These are phyloP conservation scores for Kuraishia piskuri DNA, from an alignment of 805 yeast genomes.

Conservation along the genomic window DNA sequence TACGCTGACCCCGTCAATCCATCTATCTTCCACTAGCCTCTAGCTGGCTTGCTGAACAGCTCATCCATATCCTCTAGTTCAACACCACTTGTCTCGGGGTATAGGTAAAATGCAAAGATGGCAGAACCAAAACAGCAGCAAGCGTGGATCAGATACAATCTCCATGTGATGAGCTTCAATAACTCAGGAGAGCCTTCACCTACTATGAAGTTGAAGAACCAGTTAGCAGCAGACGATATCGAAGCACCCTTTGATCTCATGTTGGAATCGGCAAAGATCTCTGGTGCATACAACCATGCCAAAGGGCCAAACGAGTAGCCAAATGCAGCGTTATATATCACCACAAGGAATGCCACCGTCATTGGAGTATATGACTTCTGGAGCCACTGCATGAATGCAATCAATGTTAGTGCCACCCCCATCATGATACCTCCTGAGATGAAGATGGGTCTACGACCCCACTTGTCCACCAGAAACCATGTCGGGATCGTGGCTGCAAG, in stretches of 20 bases:
- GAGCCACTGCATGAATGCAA: conserved; percentile 51
- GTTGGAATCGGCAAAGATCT: conserved; percentile 62
- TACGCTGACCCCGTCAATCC: too few species aligned
- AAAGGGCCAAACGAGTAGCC: conserved; percentile 91
- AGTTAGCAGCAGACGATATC: conserved; percentile 78
- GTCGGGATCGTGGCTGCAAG: conserved; percentile 69
- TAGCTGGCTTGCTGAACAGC: conserved; percentile 22
- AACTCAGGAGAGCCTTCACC: conserved; percentile 87
- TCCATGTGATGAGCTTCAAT: conserved; percentile 70
- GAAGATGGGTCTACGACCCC: conserved; percentile 81
- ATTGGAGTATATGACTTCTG: conserved; percentile 50
- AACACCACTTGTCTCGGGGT: conserved; percentile 37
- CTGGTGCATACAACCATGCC: conserved; percentile 82
- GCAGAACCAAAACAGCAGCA: conserved; percentile 44
- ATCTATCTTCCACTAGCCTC: conserved; percentile 6
- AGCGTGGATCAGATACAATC: conserved; percentile 72
- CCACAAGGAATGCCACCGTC: conserved; percentile 64
- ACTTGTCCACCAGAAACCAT: conserved; percentile 76
- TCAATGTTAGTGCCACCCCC: conserved; percentile 57
- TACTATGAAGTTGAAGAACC: conserved; percentile 84
- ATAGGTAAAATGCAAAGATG: conserved; percentile 28
- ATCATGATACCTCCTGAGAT: conserved; percentile 68
- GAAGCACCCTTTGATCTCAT: conserved; percentile 86
- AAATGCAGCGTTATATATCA: conserved; percentile 72
- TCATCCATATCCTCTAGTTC: conserved; percentile 36